Conservation (phyloP, 2,329 filamentous ascomycete species). For the Cordyceps fumosorosea region DNA sequence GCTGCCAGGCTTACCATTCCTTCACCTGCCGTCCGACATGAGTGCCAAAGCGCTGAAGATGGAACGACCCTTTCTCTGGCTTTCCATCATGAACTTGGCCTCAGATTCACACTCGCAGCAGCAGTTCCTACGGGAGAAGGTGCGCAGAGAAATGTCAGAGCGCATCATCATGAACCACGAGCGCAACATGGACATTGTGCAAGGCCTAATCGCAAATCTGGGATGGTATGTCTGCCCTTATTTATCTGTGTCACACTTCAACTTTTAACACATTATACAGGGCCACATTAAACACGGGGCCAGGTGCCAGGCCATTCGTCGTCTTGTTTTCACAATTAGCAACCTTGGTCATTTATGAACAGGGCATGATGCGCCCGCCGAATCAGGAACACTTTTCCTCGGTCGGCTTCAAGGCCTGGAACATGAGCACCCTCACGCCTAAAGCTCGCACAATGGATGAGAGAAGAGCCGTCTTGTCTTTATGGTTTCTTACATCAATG, state of each 20-base stretch:
- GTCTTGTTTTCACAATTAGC: slow-evolving; percentile 38
- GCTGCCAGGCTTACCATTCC: slow-evolving; percentile 39
- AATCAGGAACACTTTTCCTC: slow-evolving; percentile 30
- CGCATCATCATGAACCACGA: slow-evolving; percentile 42
- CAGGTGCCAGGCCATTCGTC: slow-evolving; percentile 36
- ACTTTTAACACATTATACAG: slow-evolving; percentile 20
- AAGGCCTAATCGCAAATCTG: slow-evolving; percentile 40
- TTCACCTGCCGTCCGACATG: slow-evolving; percentile 32
- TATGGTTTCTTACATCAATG: slow-evolving; percentile 36
- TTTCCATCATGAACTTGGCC: slow-evolving; percentile 41
- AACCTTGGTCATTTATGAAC: slow-evolving; percentile 37
- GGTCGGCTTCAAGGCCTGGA: slow-evolving; percentile 31
- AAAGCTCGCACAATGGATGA: slow-evolving; percentile 41
- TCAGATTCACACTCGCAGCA: slow-evolving; percentile 37
- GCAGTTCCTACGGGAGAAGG: slow-evolving; percentile 29
- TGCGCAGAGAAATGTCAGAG: slow-evolving; percentile 39
- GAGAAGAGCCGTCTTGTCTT: slow-evolving; percentile 40
- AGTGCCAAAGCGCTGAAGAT: slow-evolving; percentile 32
- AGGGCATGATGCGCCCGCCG: slow-evolving; percentile 36
- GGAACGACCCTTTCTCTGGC: slow-evolving; percentile 42
- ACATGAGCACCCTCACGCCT: slow-evolving; percentile 21
- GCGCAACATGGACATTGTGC: slow-evolving; percentile 43
- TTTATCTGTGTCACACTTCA: too few relatives aligned
- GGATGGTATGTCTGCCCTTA: slow-evolving; percentile 33
- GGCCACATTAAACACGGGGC: slow-evolving; percentile 31